Conservation (phyloP, 345 rosid species). For the Hevea brasiliensis region DNA sequence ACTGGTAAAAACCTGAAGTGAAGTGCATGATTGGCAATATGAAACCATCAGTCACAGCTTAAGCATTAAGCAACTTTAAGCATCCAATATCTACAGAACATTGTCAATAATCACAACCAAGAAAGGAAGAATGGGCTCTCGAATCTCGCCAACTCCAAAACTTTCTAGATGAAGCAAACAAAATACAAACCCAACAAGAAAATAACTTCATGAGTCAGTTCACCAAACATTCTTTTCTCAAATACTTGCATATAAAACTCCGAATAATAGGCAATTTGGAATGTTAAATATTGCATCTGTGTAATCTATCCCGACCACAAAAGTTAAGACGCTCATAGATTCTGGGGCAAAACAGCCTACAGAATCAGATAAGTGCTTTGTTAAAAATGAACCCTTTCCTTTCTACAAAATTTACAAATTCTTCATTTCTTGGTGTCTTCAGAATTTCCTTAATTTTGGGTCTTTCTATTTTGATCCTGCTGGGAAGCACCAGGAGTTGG, state of each 20-base stretch:
- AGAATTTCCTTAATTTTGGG: slow-evolving; percentile 20
- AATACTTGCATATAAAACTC: neutral
- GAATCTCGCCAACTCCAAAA: neutral
- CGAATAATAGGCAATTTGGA: neutral
- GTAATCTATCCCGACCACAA: neutral
- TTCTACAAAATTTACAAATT: neutral
- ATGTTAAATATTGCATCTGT: neutral
- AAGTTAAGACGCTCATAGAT: neutral
- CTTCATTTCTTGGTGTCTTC: slow-evolving; percentile 18
- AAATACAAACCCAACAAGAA: neutral
- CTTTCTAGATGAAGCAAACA: neutral
- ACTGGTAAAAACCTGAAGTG: no score
- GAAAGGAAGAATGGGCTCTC: neutral
- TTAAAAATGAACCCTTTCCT: neutral
- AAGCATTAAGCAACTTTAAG: no score
- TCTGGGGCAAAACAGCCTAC: neutral
- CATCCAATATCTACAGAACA: no score
- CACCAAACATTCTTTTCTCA: neutral
- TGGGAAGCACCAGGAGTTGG: slow-evolving; percentile 20
- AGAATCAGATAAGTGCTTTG: neutral
- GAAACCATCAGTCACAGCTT: no score
- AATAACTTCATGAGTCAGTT: neutral
- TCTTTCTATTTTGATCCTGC: slow-evolving; percentile 30
- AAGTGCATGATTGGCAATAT: no score
- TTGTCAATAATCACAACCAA: no score